These are phyloP conservation scores for Colletotrichum salicis DNA, from an alignment of 2,329 filamentous ascomycete species.

Conservation along the genomic window DNA sequence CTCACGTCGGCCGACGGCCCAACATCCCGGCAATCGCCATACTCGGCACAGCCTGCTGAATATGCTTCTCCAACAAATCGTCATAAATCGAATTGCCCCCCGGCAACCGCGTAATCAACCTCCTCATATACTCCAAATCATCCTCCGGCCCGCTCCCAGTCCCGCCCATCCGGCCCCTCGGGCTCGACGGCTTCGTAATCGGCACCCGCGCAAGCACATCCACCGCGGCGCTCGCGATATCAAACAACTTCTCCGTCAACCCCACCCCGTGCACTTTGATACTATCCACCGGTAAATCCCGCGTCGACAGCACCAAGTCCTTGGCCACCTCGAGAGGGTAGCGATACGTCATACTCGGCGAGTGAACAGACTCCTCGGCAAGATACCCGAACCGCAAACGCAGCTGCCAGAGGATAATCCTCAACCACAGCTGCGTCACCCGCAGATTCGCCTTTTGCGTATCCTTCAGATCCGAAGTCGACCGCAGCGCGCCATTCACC, in stretches of 20 bases:
- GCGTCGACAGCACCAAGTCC: conserved; percentile 51
- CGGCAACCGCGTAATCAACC: conserved; percentile 50
- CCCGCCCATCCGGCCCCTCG: conserved; percentile 37
- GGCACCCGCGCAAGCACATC: conserved; percentile 57
- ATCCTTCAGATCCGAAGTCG: conserved; percentile 47
- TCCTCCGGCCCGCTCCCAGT: conserved; percentile 45
- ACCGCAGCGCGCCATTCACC: conserved; percentile 50
- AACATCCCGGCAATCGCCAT: conserved; percentile 27
- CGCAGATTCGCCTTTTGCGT: conserved; percentile 57
- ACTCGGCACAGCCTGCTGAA: conserved; percentile 47
- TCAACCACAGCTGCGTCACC: conserved; percentile 58
- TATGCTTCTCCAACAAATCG: conserved; percentile 52
- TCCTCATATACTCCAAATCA: conserved; percentile 50
- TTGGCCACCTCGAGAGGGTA: conserved; percentile 56
- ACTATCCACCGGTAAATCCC: conserved; percentile 50
- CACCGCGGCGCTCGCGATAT: conserved; percentile 55
- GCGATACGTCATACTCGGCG: conserved; percentile 50
- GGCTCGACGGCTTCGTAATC: conserved; percentile 40
- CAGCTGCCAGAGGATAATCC: conserved; percentile 57
- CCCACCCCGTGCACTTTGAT: conserved; percentile 57
- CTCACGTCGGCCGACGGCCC: conserved; percentile 3
- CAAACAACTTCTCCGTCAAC: conserved; percentile 59
- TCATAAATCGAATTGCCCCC: conserved; percentile 52
- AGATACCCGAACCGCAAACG: conserved; percentile 55
- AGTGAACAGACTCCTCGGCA: conserved; percentile 43